Evolutionary conservation across 2,329 filamentous ascomycete genomes (phyloP), one percentile per base, ranked within the genome.

Genomic region (Dothistroma pini): DNA sequence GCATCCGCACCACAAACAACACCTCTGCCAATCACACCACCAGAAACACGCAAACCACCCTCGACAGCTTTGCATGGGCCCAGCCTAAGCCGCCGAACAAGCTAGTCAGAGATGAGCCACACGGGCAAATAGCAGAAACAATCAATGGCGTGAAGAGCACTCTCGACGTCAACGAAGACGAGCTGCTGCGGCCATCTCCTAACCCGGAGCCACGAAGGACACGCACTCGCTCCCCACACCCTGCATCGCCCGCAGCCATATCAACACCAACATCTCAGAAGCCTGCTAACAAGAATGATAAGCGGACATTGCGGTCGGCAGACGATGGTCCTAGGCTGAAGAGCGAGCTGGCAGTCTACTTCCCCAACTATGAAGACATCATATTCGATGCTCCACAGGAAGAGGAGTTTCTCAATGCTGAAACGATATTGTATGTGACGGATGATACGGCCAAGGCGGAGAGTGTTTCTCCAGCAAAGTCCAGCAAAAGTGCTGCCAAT

Each of bases 331-430:
- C 88, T 56, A 84, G 91, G 68, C 88, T 92, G 77, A 96, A 96
- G 81, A 97, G 92, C 77, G 93, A 97, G 72, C 82, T 97, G 63
- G 88, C 92, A 41, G 84, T 86, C 53, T 97, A 96, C 77, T 97
- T 97, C 72, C 87, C 90, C 56, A 93, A 96, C 71, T 97, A 96
- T 76, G 93, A 97, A 76, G 91, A 96, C 74, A 85, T 97, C 67
- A 91, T 97, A 77, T 92, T 90, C 64, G 90, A 96, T 72, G 88
- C 91, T 65, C 85, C 87, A 44, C 89, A 89, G 69, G 88, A 93
- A 76, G 81, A 88, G 69, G 88, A 92, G 93, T 83, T 74, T 68
- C 68, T 72, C 41, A 72, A 68, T 9, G 54, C 61, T 49, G 63
- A 69, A 48, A 64, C 68, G 19, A 57, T 62, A 9, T 57, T 72